phyloP scores from a whole-genome alignment of 1,284 basidiomycete species.

The Paramarasmius palmivorus region DNA sequence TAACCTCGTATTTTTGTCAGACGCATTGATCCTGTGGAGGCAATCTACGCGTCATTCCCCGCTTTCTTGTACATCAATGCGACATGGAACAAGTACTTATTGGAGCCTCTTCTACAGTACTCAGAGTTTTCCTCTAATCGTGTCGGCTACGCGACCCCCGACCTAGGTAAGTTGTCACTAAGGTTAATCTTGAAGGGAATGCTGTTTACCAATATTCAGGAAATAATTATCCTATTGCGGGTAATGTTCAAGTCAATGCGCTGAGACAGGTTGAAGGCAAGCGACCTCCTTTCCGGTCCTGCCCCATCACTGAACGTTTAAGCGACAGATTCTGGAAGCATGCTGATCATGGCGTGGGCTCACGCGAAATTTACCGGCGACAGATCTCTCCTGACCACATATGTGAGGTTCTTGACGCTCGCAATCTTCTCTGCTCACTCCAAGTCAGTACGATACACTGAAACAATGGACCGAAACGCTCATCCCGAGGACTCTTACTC shows the following conservation, averaged over 20 bases:
- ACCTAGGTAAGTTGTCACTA: constrained; percentile 28
- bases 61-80: constrained; percentile 39
- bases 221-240: constrained; percentile 1
- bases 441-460: constrained; percentile 14
- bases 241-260: constrained; percentile 21
- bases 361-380: constrained; percentile 20
- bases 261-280: constrained; percentile 22
- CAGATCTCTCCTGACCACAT: constrained; percentile 9
- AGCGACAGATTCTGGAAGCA: constrained; percentile 16
- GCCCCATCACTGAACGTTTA: not conserved
- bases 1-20: not conserved
- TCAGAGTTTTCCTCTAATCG: constrained; percentile 24
- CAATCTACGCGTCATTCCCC: constrained; percentile 39
- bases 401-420: constrained; percentile 15
- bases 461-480: constrained; percentile 15
- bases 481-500: constrained; percentile 7
- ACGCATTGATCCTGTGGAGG: constrained; percentile 40
- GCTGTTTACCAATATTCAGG: constrained; percentile 1
- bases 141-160: constrained; percentile 30
- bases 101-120: constrained; percentile 39
- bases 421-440: not conserved
- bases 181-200: too few relatives aligned
- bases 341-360: constrained; percentile 23
- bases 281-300: not conserved
- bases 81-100: constrained; percentile 33